Evolutionary conservation across 345 rosid species (phyloP).

Genomic region (Eucalyptus polybractea): DNA sequence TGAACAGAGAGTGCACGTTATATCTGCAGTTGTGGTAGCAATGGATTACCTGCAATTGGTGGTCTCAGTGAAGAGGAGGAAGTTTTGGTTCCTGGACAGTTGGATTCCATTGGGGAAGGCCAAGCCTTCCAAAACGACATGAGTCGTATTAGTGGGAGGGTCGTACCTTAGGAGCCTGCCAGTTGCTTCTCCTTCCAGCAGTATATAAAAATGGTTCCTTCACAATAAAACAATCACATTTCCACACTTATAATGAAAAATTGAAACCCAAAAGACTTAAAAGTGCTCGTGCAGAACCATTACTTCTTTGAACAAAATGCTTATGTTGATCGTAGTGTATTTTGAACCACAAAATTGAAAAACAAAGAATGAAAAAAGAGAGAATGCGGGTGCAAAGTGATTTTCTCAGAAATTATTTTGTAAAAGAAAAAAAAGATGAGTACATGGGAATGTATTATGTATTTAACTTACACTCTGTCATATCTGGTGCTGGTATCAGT

Average conservation of each 20-base stretch:
- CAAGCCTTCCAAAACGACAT: conserved; percentile 68
- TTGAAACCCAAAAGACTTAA: background rate
- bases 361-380: background rate
- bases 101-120: conserved; percentile 97
- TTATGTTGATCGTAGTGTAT: background rate
- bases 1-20: background rate
- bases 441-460: background rate
- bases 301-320: background rate
- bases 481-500: conserved; percentile 91
- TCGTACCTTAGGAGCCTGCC: conserved; percentile 91
- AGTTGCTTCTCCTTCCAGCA: conserved; percentile 90
- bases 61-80: conserved; percentile 83
- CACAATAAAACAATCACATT: background rate
- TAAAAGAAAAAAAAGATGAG: background rate
- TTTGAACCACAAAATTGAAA: background rate
- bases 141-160: conserved; percentile 66
- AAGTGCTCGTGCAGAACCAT: background rate
- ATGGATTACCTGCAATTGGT: conserved; percentile 76
- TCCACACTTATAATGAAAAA: background rate
- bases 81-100: conserved; percentile 61
- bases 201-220: conserved; percentile 83
- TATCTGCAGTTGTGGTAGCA: background rate
- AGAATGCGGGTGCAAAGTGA: background rate
- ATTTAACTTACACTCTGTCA: conserved; percentile 56
- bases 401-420: background rate